phyloP scores from a whole-genome alignment of 805 yeast species.

The Saccharomycopsis babjevae region DNA sequence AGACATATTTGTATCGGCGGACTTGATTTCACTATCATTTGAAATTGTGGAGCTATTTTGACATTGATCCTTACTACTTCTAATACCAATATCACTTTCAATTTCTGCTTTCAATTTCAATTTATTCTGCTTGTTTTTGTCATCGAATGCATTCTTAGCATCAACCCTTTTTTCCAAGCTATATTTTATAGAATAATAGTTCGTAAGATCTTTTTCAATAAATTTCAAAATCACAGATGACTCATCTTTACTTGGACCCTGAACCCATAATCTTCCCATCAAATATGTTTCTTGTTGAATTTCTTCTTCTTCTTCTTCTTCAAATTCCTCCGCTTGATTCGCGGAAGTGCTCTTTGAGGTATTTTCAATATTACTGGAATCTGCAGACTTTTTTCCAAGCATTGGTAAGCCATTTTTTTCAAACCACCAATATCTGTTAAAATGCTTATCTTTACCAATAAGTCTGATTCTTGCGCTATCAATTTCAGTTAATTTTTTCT shows the following conservation, averaged over 20 bases:
- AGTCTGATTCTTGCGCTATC: conserved; percentile 70
- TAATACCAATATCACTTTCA: not conserved
- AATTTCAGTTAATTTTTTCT: conserved; percentile 50
- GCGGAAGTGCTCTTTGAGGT: conserved; percentile 23
- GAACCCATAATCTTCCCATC: conserved; percentile 84
- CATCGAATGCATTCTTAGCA: not conserved
- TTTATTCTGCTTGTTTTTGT: not conserved
- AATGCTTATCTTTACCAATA: conserved; percentile 75
- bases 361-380: conserved; percentile 17
- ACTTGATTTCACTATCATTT: not conserved
- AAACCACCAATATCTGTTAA: conserved; percentile 92
- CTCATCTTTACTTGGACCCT: conserved; percentile 64
- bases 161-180: conserved; percentile 20
- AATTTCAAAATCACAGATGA: conserved; percentile 1
- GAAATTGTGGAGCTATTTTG: not conserved
- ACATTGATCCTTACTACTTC: not conserved
- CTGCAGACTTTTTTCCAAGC: conserved; percentile 25
- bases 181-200: conserved; percentile 6
- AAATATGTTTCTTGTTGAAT: conserved; percentile 47
- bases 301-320: conserved; percentile 37
- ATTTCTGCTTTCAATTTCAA: not conserved
- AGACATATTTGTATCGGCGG: not conserved
- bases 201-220: conserved; percentile 10
- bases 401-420: conserved; percentile 75
- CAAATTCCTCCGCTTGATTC: conserved; percentile 34